Conservation (phyloP, 2,329 filamentous ascomycete genomes). For the Westerdykella sp. region DNA sequence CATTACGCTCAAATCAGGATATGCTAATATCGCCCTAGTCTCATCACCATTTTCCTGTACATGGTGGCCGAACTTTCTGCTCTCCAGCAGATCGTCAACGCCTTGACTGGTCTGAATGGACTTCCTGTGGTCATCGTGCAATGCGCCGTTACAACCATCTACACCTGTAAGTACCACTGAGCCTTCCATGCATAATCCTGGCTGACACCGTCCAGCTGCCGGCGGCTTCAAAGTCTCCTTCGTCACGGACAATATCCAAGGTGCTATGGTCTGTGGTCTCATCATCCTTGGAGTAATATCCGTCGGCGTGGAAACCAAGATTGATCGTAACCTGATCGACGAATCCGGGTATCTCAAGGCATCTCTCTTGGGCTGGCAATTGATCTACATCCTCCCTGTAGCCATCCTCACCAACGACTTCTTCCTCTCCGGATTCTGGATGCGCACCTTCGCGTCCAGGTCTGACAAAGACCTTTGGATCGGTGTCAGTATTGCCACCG, state of each 20-base stretch:
- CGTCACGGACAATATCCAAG: constrained; percentile 76
- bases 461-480: constrained; percentile 73
- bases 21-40: constrained; percentile 26
- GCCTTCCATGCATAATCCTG: background rate
- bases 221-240: constrained; percentile 82
- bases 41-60: constrained; percentile 78
- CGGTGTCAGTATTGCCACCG: constrained; percentile 62
- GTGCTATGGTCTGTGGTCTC: constrained; percentile 67
- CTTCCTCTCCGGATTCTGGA: constrained; percentile 79
- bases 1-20: background rate
- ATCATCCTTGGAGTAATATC: constrained; percentile 71
- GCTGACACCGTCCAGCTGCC: constrained; percentile 49
- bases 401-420: constrained; percentile 80
- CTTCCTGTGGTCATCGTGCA: constrained; percentile 73
- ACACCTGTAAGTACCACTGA: constrained; percentile 58
- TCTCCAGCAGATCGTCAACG: constrained; percentile 69
- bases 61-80: constrained; percentile 82
- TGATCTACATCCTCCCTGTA: constrained; percentile 76
- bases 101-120: constrained; percentile 67
- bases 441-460: constrained; percentile 73
- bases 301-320: constrained; percentile 68
- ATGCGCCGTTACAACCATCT: constrained; percentile 71
- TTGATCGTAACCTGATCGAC: constrained; percentile 62
- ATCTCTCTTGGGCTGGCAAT: constrained; percentile 72
- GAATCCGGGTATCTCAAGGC: constrained; percentile 63